Evolutionary conservation across 2,329 filamentous ascomycete species (phyloP), one percentile per base, ranked within the genome.

Genomic region (Fusarium zealandicum): DNA sequence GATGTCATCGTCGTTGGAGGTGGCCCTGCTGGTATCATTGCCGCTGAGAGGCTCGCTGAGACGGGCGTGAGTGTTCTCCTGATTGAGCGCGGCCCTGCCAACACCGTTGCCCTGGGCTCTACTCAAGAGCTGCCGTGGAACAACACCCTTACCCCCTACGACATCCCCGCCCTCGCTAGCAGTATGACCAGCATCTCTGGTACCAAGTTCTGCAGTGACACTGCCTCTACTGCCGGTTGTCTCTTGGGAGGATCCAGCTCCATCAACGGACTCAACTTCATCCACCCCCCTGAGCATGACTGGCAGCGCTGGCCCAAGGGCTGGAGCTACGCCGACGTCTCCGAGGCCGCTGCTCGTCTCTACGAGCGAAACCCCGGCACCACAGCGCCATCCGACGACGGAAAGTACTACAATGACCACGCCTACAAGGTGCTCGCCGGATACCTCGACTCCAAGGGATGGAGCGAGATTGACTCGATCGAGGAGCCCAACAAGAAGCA

Each of bases 391-490:
- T 90, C 88, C 0, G 75, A 78, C 51, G 88, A 92, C 66, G 86
- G 86, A 45, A 78, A 85, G 68, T 78, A 84, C 42, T 91, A 91
- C 73, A 77, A 85, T 20, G 84, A 87, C 54, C 78, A 85, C 51
- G 83, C 87, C 1, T 90, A 84, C 68, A 78, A 85, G 45, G 77
- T 88, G 18, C 73, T 92, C 2, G 78, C 82, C 3, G 73, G 75
- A 39, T 86, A 86, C 3, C 77, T 91, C 6, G 74, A 73, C 36
- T 75, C 79, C 12, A 79, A 80, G 28, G 87, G 87, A 5, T 91
- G 87, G 87, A 79, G 76, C 39, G 79, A 82, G 43, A 79, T 90
- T 27, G 80, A 80, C n/a, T 84, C 87, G n/a, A 89, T 89, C 63
- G 67, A 80, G 28, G 75, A 79, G 40, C 86, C 86, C 0, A 77